Evolutionary conservation across 2,329 filamentous ascomycete genomes (phyloP).

Genomic region (Nannizzia gypsea): DNA sequence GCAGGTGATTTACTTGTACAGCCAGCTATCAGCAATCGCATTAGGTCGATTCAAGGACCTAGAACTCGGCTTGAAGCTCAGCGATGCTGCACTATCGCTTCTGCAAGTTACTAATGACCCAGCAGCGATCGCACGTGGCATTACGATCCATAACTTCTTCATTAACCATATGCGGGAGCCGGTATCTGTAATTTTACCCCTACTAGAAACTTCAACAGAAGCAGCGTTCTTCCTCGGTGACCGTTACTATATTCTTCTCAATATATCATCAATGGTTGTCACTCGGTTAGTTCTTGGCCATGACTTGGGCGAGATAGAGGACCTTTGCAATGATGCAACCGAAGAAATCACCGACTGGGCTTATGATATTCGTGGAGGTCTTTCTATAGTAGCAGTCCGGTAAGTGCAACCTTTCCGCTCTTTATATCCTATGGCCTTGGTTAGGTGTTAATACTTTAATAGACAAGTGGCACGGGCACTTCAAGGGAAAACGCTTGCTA

Average conservation of each 20-base stretch:
- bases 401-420: constrained; percentile 15
- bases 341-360: constrained; percentile 48
- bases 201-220: constrained; percentile 45
- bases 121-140: constrained; percentile 45
- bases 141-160: constrained; percentile 48
- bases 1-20: constrained; percentile 47
- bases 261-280: constrained; percentile 47
- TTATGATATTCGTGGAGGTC: constrained; percentile 47
- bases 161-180: constrained; percentile 49
- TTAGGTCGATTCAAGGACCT: constrained; percentile 48
- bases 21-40: constrained; percentile 46
- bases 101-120: constrained; percentile 41
- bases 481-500: constrained; percentile 47
- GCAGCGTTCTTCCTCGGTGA: constrained; percentile 47
- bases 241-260: constrained; percentile 46
- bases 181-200: constrained; percentile 40
- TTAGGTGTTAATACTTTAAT: constrained; percentile 5
- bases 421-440: neutral
- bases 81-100: constrained; percentile 41
- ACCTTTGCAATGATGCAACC: constrained; percentile 44
- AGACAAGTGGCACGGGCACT: constrained; percentile 47
- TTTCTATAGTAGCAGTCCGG: constrained; percentile 42
- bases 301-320: constrained; percentile 47
- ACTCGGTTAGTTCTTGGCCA: constrained; percentile 46
- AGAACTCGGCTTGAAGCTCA: constrained; percentile 43